Base-by-base conservation (phyloP, 108 stramenopile genomes). In the Cyclotella sp. region DNA sequence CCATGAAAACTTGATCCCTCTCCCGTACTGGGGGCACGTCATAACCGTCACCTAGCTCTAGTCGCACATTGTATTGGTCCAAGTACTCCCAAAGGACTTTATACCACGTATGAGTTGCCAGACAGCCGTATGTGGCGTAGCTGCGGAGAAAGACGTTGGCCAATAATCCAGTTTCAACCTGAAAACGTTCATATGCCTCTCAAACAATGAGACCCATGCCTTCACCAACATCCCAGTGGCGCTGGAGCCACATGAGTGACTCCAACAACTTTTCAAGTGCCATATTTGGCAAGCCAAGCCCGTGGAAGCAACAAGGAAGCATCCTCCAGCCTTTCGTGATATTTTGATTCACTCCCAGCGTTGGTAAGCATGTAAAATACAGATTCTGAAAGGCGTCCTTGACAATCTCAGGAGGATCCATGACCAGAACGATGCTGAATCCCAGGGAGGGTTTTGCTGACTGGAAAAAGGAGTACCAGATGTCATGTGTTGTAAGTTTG, bases 271-370 rank as follows among this genome's bases (percentile, higher is more conserved):
- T 63, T n/a, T 63, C 62, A 7, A 63, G 41, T 3, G 41, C 40
- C 62, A 63, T 63, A 44, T 63, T 63, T 41, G 62, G 62, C 7
- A 63, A 41, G 41, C 62, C 62, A 2, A 63, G 62, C 4, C 62
- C 62, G 16, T 63, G 62, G n/a, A n/a, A 63, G 3, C 8, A 4
- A 3, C 8, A 8, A 3, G 62, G 62, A 19, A 63, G 62, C 62
- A 63, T 63, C n/a, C 62, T 18, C 62, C 40, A 63, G 7, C 42
- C 62, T 63, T 43, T 43, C 5, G 62, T 63, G 41, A 63, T 63
- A 27, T 63, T 24, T 8, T 41, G 62, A 43, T 63, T 63, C 11
- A 63, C 41, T 3, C 62, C 62, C 3, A 63, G 41, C 10, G 62
- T 9, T 9, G 62, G 62, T 7, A 63, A n/a, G 16, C 39, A 43